phyloP scores from a whole-genome alignment of 805 yeast genomes.

The Pichia exigua region DNA sequence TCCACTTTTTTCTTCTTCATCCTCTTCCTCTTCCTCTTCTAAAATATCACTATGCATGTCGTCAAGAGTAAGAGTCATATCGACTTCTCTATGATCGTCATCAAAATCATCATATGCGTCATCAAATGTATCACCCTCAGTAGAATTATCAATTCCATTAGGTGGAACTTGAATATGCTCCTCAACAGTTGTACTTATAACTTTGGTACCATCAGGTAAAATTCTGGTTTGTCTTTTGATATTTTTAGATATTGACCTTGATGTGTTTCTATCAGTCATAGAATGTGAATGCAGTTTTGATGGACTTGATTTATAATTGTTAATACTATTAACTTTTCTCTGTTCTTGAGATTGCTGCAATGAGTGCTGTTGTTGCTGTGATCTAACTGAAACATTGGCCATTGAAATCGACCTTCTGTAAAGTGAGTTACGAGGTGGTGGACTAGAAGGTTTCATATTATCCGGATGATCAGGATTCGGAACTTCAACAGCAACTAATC shows the following conservation, averaged over 20 bases:
- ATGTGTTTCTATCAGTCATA: background rate
- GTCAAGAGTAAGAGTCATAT: constrained; percentile 7
- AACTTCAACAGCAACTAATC: constrained; percentile 62
- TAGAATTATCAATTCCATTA: constrained; percentile 12
- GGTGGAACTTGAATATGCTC: constrained; percentile 18
- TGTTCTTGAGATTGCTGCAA: background rate
- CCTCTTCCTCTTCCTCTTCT: constrained; percentile 5
- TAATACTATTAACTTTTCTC: background rate
- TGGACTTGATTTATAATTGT: background rate
- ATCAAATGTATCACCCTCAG: background rate
- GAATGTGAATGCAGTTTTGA: background rate
- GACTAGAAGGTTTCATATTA: background rate
- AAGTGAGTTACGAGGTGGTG: background rate
- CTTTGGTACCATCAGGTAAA: constrained; percentile 12
- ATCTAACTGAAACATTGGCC: background rate
- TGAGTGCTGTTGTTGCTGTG: background rate
- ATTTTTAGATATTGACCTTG: constrained; percentile 6
- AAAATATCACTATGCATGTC: background rate
- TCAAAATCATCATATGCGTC: constrained; percentile 7
- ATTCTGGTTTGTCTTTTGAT: constrained; percentile 9
- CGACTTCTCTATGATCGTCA: constrained; percentile 3
- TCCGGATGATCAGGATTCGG: constrained; percentile 33
- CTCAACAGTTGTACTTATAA: constrained; percentile 11
- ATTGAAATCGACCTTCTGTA: constrained; percentile 4
- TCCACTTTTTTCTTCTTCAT: background rate